These are phyloP conservation scores for Mycena rebaudengoi DNA, from an alignment of 768 basidiomycete genomes.

Conservation along the genomic window DNA sequence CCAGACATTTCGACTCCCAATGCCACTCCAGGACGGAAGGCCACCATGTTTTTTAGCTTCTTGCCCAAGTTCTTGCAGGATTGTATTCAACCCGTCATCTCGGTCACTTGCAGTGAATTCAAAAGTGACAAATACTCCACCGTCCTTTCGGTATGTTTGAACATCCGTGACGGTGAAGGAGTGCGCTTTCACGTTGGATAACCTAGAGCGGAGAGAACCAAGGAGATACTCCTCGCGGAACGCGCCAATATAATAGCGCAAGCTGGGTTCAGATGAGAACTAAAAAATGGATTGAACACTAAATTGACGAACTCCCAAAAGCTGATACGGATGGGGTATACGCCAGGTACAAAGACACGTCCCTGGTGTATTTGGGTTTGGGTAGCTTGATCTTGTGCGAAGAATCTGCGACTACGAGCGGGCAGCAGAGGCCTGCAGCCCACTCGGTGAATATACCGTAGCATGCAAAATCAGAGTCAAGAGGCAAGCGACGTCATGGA, in stretches of 20 bases:
- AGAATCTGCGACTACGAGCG: no score
- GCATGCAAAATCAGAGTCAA: no score
- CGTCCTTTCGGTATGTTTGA: constrained; percentile 79
- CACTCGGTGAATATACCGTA: no score
- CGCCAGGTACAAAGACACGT: no score
- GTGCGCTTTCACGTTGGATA: constrained; percentile 61
- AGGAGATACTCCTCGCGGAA: constrained; percentile 35
- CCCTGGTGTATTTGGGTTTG: no score
- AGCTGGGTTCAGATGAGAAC: no score
- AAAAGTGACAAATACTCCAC: constrained; percentile 86
- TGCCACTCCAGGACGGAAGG: constrained; percentile 75
- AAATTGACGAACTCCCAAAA: no score
- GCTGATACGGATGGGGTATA: no score
- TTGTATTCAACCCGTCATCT: constrained; percentile 50
- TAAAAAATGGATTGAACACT: no score
- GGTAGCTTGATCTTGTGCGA: no score
- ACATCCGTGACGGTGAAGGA: constrained; percentile 70
- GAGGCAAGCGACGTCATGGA: no score
- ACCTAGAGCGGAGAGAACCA: constrained; percentile 48
- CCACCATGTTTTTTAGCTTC: constrained; percentile 59
- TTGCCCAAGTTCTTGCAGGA: constrained; percentile 58
- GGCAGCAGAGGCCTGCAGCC: no score
- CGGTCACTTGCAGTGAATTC: constrained; percentile 53
- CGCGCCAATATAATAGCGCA: background rate
- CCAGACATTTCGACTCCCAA: constrained; percentile 64